Evolutionary conservation across 2,329 filamentous ascomycete genomes (phyloP).

Genomic region (Monilinia polystroma): DNA sequence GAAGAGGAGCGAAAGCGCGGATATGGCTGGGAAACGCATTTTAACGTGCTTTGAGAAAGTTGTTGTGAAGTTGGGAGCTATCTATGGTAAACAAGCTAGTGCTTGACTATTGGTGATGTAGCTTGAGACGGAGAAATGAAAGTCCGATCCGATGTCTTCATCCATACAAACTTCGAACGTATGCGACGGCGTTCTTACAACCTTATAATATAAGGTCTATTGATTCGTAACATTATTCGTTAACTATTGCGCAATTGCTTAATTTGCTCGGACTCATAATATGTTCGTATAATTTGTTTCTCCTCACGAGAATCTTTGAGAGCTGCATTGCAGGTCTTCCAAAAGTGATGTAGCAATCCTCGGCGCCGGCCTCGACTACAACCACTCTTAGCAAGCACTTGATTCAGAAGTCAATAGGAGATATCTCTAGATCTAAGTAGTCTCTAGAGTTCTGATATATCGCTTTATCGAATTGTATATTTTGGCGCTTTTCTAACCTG

Average conservation of each 20-base stretch:
- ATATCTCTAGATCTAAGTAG: not conserved
- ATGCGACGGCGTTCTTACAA: no score
- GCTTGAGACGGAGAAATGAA: constrained; percentile 18
- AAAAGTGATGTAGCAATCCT: not conserved
- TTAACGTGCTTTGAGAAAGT: not conserved
- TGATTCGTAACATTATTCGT: not conserved
- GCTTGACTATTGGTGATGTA: not conserved
- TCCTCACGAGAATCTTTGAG: not conserved
- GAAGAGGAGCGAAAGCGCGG: constrained; percentile 1
- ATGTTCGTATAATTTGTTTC: not conserved
- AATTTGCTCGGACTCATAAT: not conserved
- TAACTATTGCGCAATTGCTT: not conserved
- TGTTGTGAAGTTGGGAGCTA: not conserved
- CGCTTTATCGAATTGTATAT: rapidly evolving
- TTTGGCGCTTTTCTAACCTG: no score
- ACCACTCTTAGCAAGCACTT: not conserved
- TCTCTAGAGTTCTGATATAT: not conserved
- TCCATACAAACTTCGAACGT: not conserved
- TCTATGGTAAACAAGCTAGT: not conserved
- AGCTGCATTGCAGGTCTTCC: not conserved
- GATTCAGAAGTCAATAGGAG: not conserved
- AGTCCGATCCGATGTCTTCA: not conserved
- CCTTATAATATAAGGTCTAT: no score
- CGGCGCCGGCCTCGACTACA: not conserved
- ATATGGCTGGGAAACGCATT: constrained; percentile 11